Evolutionary conservation across 129 eudicot species (phyloP).

Genomic region (Flaveria sonorensis): DNA sequence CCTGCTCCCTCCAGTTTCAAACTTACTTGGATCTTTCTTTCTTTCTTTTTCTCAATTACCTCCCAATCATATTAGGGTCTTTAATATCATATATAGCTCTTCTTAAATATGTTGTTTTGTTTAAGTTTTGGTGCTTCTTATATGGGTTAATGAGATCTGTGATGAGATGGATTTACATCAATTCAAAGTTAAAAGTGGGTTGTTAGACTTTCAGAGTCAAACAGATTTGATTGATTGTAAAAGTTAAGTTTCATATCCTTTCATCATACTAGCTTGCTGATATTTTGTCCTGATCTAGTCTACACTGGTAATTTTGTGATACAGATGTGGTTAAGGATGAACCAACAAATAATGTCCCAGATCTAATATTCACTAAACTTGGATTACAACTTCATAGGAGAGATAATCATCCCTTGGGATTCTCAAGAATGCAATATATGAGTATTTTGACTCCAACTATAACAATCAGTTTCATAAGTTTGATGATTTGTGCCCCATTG

Average conservation of each 20-base stretch:
- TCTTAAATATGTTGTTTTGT: background rate
- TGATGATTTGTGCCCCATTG: constrained; percentile 90
- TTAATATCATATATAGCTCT: background rate
- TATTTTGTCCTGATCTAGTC: background rate
- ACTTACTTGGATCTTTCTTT: constrained; percentile 1
- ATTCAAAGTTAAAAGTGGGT: constrained; percentile 17
- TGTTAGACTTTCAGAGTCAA: constrained; percentile 20
- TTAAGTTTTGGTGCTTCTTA: background rate
- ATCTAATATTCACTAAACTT: constrained; percentile 79
- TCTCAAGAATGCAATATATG: constrained; percentile 83
- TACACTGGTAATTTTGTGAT: constrained; percentile 17
- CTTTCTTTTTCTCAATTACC: background rate
- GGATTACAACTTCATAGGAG: constrained; percentile 96
- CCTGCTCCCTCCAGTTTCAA: too few relatives aligned
- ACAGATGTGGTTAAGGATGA: constrained; percentile 90
- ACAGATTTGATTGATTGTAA: constrained; percentile 14
- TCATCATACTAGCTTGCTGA: background rate
- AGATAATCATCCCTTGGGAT: constrained; percentile 85
- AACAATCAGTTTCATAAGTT: constrained; percentile 75
- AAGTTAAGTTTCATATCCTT: background rate
- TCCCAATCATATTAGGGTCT: background rate
- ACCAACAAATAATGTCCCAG: constrained; percentile 94
- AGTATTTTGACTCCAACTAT: constrained; percentile 78
- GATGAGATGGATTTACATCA: background rate
- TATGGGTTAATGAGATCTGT: constrained; percentile 4